Conservation (phyloP, 768 basidiomycete genomes). For the Phylloporus scabripes region DNA sequence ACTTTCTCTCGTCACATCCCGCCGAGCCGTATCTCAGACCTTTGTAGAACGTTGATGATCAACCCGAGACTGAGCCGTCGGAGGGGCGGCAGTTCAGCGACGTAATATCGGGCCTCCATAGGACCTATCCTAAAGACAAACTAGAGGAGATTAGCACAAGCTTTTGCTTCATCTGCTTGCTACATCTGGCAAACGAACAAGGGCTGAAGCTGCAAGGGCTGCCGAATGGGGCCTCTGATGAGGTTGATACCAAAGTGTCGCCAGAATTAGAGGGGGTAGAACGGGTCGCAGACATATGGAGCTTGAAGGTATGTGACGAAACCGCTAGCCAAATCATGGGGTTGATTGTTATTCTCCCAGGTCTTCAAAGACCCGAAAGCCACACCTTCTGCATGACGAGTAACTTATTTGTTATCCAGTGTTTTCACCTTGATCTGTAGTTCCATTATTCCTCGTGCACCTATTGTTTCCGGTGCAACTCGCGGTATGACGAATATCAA, state of each 20-base stretch:
- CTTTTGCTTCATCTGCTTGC: conserved; percentile 97
- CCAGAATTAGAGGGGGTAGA: conserved; percentile 36
- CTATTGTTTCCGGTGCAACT: neutral
- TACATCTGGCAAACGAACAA: conserved; percentile 96
- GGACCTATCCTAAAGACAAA: conserved; percentile 85
- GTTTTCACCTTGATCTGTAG: conserved; percentile 8
- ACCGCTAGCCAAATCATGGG: neutral
- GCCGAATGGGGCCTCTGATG: conserved; percentile 31
- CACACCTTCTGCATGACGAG: conserved; percentile 18
- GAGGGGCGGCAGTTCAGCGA: conserved; percentile 69
- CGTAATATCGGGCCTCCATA: conserved; percentile 78
- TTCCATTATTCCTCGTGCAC: conserved; percentile 6
- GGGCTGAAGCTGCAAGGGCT: conserved; percentile 76
- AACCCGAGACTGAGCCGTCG: conserved; percentile 51
- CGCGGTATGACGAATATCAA: neutral
- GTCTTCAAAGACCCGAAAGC: conserved; percentile 44
- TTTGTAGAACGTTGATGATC: conserved; percentile 50
- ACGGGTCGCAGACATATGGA: conserved; percentile 69
- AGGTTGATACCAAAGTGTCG: conserved; percentile 31
- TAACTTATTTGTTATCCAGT: conserved; percentile 19
- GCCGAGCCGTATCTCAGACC: neutral
- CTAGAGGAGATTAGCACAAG: conserved; percentile 98
- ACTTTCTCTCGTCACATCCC: neutral
- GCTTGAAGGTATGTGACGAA: conserved; percentile 50
- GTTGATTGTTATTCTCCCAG: conserved; percentile 21